A percentile compares a stretch with the other conserved stretches of the same genome.
Conservation (phyloP, 148 eudicot species). For the Chenopodium berlandieri region DNA sequence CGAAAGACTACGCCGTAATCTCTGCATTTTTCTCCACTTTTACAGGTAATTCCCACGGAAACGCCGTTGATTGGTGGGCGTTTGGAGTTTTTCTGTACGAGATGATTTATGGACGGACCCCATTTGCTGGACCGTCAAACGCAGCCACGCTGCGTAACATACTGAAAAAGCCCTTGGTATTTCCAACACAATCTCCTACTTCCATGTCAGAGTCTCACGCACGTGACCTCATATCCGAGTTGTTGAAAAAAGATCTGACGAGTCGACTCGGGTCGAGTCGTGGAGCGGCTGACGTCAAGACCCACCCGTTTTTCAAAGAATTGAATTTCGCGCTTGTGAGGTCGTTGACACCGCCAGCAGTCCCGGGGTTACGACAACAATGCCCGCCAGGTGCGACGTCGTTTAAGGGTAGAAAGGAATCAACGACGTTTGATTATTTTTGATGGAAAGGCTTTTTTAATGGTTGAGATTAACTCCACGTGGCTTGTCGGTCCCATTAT, state of each 20-base stretch:
- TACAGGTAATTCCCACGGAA: constrained; percentile 54
- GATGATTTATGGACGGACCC: constrained; percentile 80
- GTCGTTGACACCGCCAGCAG: constrained; percentile 56
- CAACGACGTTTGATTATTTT: constrained; percentile 48
- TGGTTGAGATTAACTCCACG: constrained; percentile 30
- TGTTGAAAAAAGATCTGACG: constrained; percentile 57
- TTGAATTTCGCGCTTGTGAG: constrained; percentile 76
- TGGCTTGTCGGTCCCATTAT: constrained; percentile 29
- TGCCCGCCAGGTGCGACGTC: constrained; percentile 22
- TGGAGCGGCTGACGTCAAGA: constrained; percentile 82
- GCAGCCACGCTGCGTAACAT: constrained; percentile 63
- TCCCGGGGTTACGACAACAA: constrained; percentile 27
- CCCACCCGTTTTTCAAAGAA: constrained; percentile 71
- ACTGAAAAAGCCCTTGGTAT: constrained; percentile 49
- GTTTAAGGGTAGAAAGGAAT: constrained; percentile 20
- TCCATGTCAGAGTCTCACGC: constrained; percentile 49
- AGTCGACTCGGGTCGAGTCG: constrained; percentile 63
- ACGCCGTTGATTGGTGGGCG: constrained; percentile 95
- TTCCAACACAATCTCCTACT: constrained; percentile 47
- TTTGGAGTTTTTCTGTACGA: constrained; percentile 77
- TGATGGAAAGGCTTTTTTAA: constrained; percentile 2
- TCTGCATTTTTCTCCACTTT: too few species aligned
- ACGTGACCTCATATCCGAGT: constrained; percentile 52
- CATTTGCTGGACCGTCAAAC: constrained; percentile 56
- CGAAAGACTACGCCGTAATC: too few species aligned